phyloP scores from a whole-genome alignment of 2,329 filamentous ascomycete genomes.

The Septoria petroselini region DNA sequence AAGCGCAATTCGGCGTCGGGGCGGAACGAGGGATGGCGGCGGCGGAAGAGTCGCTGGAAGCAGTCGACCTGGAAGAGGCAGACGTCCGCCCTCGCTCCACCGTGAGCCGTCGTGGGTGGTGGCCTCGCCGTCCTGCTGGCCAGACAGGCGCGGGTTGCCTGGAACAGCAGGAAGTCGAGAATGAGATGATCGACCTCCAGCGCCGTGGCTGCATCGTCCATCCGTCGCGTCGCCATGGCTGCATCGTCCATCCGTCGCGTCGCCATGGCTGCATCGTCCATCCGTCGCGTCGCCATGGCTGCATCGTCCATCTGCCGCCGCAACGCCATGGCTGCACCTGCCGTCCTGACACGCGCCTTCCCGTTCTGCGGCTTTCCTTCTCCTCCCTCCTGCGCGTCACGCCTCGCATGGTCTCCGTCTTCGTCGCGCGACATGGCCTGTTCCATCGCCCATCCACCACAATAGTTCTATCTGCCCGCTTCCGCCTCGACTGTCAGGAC shows the following conservation, averaged over 20 bases:
- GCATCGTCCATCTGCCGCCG: slow-evolving; percentile 20
- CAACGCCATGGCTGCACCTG: slow-evolving; percentile 16
- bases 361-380: too few species aligned
- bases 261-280: slow-evolving; percentile 15
- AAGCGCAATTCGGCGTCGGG: slow-evolving; percentile 44
- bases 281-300: slow-evolving; percentile 20
- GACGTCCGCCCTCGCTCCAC: neutral
- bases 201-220: slow-evolving; percentile 37
- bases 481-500: too few species aligned
- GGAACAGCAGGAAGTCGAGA: slow-evolving; percentile 55
- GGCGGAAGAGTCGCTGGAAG: slow-evolving; percentile 46
- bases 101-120: too few species aligned
- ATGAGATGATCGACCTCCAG: slow-evolving; percentile 54
- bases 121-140: slow-evolving; percentile 26
- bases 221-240: slow-evolving; percentile 20
- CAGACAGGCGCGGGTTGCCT: slow-evolving; percentile 46
- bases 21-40: slow-evolving; percentile 38
- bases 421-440: too few species aligned
- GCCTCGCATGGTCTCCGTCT: too few species aligned
- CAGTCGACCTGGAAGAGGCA: slow-evolving; percentile 36
- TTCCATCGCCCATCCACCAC: too few species aligned
- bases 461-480: too few species aligned
- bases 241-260: slow-evolving; percentile 19
- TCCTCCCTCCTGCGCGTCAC: too few species aligned
- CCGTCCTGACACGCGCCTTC: too few species aligned